These are phyloP conservation scores for Diaporthe amygdali DNA, from an alignment of 2,329 filamentous ascomycete species.

Conservation along the genomic window DNA sequence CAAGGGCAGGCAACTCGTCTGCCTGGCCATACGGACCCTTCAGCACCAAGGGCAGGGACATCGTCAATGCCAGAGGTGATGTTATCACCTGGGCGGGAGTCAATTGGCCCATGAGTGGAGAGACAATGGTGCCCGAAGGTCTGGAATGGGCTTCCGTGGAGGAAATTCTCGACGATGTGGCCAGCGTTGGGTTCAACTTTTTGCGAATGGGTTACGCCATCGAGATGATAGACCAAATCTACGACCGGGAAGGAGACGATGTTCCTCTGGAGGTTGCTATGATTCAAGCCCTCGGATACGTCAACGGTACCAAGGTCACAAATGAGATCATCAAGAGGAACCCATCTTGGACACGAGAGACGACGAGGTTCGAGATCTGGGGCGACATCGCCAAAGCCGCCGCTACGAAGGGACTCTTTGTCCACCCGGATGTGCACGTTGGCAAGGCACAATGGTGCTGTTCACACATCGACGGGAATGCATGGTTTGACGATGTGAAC, in stretches of 20 bases:
- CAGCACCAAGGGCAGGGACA: constrained; percentile 41
- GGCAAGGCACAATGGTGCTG: constrained; percentile 51
- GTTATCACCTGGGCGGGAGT: constrained; percentile 42
- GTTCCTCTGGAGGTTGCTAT: constrained; percentile 44
- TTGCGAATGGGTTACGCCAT: constrained; percentile 61
- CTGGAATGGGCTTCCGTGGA: constrained; percentile 57
- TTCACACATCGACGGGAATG: constrained; percentile 53
- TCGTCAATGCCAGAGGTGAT: constrained; percentile 42
- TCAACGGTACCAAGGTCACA: constrained; percentile 53
- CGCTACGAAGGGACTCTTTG: constrained; percentile 40
- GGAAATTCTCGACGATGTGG: constrained; percentile 53
- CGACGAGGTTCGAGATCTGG: constrained; percentile 51
- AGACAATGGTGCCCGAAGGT: constrained; percentile 62
- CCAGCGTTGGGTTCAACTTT: constrained; percentile 58
- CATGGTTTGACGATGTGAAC: constrained; percentile 60
- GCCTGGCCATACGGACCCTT: constrained; percentile 46
- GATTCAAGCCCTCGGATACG: constrained; percentile 45
- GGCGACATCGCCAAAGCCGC: constrained; percentile 41
- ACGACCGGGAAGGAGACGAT: constrained; percentile 43
- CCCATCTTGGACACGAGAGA: constrained; percentile 51
- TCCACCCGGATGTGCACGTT: constrained; percentile 48
- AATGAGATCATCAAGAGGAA: constrained; percentile 54
- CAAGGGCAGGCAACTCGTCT: constrained; percentile 30
- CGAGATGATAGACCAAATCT: constrained; percentile 58
- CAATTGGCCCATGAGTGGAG: constrained; percentile 47